These are phyloP conservation scores for Metschnikowia cubensis DNA, from an alignment of 805 yeast species.

Conservation along the genomic window DNA sequence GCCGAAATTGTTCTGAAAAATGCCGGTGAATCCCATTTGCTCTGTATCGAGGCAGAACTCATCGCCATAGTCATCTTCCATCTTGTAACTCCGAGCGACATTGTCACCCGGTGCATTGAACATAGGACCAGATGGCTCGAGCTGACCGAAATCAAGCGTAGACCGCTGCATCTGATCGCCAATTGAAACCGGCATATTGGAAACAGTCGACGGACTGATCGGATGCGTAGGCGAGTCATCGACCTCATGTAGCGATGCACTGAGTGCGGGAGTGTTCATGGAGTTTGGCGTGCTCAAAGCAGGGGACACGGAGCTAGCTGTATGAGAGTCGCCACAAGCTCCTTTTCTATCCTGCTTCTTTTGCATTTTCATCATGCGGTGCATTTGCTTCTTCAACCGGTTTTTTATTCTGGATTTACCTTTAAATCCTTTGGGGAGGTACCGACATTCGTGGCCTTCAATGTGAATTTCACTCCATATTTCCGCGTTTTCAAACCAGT, in stretches of 20 bases:
- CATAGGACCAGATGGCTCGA: background rate
- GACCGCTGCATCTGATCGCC: background rate
- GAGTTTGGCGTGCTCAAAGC: conserved; percentile 18
- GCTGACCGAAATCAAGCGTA: background rate
- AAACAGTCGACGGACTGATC: conserved; percentile 8
- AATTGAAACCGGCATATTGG: background rate
- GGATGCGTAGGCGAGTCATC: conserved; percentile 17
- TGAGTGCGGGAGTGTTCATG: conserved; percentile 14
- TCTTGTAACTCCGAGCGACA: background rate
- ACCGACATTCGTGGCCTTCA: conserved; percentile 46
- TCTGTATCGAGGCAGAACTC: conserved; percentile 42
- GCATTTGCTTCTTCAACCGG: conserved; percentile 37
- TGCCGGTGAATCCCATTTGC: conserved; percentile 26
- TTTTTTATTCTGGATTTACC: conserved; percentile 44
- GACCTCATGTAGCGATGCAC: conserved; percentile 15
- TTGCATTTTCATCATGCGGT: conserved; percentile 19
- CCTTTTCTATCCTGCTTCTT: conserved; percentile 5
- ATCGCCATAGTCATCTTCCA: conserved; percentile 36
- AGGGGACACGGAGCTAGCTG: conserved; percentile 8
- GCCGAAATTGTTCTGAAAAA: background rate
- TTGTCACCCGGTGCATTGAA: background rate
- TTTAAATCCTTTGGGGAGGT: conserved; percentile 40
- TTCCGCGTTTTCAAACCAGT: conserved; percentile 44
- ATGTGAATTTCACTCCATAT: conserved; percentile 52
- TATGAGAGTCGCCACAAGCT: background rate